Conservation (phyloP, 768 basidiomycete species). For the Mycena epipterygia region DNA sequence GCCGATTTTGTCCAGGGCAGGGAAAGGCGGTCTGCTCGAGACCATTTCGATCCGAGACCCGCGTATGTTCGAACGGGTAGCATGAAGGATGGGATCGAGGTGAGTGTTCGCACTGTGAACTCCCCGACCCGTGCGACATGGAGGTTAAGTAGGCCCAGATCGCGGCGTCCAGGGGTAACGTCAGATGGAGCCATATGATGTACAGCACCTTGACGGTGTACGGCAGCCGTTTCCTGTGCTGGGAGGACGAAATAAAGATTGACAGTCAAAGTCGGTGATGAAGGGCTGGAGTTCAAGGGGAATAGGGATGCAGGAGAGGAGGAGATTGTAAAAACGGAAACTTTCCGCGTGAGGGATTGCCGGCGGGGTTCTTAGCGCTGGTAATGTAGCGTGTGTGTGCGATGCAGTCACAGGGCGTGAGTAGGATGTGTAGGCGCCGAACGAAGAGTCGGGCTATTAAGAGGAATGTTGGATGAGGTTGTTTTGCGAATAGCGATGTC, state of each 20-base stretch:
- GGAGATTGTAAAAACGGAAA: not conserved
- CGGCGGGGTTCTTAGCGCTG: not conserved
- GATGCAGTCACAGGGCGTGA: too few species aligned
- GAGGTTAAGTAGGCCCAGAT: not conserved
- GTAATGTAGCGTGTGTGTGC: not conserved
- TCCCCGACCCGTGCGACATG: not conserved
- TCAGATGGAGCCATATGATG: not conserved
- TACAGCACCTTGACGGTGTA: not conserved
- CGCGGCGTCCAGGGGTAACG: not conserved
- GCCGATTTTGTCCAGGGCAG: not conserved
- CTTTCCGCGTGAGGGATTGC: not conserved
- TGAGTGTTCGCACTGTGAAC: not conserved
- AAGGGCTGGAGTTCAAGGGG: not conserved
- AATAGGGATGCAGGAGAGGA: not conserved
- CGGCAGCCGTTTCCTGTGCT: not conserved
- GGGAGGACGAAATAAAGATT: not conserved
- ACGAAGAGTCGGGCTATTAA: too few species aligned
- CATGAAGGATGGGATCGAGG: not conserved
- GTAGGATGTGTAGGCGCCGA: too few species aligned
- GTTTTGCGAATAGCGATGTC: too few species aligned
- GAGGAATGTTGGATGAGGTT: too few species aligned
- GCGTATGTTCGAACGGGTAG: not conserved
- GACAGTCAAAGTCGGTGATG: not conserved
- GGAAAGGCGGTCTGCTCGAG: not conserved
- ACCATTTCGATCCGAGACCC: not conserved